Base-by-base conservation (phyloP, 257 asterid species). In the Solanum bulbocastanum region DNA sequence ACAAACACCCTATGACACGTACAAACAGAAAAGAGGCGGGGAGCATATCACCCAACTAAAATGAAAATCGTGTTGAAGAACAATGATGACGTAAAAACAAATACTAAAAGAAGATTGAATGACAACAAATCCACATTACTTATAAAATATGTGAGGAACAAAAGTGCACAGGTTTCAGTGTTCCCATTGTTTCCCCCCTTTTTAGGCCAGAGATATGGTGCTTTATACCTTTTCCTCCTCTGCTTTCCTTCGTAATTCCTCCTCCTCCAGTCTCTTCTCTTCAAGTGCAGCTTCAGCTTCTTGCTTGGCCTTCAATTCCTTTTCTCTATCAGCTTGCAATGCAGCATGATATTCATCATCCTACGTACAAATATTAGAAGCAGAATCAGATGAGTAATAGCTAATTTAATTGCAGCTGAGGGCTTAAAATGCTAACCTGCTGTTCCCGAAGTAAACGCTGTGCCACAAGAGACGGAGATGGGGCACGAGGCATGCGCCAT, bases 341-440 rank as follows among this genome's bases (percentile, higher is more conserved):
- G 99, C 75, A 84, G 99, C 98, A 91, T 94, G 94, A 91, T 94
- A 97, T 90, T 94, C 99, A 92, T 95, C 99, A 89, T 97, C 99
- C 99, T 97, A 92, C 89, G 89, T 46, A 42, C 87, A 76, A 72
- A 65, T 18, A 73, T 46, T 12, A 87, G 49, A 81, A 37, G 52
- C 30, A 88, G 9, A 84, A 90, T 37, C 85, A 90, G 87, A 87
- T 65, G 73, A 83, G 65, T 60, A 88, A n/a, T 42, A 27, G 83
- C 25, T 71, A 36, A 56, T 76, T 49, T 42, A 44, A 88, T 39
- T 9, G 88, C 72, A 79, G 85, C 85, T 82, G 81, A 72, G 52
- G 88, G 87, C 74, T 86, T 69, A 79, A 68, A 86, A 90, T 78
- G 76, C 86, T 90, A 83, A 96, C 99, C 99, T 97, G 99, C 86